Percentiles rank a stretch among this genome's conserved stretches.
These are phyloP conservation scores for Massariosphaeria phaeospora DNA, from an alignment of 495 filamentous ascomycete species.

Conservation along the genomic window DNA sequence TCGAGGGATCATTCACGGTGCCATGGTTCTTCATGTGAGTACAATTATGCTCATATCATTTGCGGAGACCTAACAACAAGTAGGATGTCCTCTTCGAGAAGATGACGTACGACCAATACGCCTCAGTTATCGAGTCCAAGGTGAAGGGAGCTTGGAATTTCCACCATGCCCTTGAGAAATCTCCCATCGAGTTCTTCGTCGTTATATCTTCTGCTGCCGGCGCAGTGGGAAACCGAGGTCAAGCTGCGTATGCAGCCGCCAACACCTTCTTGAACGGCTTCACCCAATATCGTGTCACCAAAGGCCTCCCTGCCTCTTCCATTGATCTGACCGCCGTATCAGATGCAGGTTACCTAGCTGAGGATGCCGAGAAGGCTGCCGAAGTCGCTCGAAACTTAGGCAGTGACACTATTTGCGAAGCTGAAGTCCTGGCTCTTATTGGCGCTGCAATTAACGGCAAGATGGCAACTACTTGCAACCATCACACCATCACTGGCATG, in stretches of 20 bases:
- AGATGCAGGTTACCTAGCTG: constrained; percentile 25
- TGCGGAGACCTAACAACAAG: background rate
- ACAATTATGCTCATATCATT: background rate
- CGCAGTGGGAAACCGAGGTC: constrained; percentile 17
- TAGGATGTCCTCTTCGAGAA: constrained; percentile 17
- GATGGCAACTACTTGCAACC: constrained; percentile 1
- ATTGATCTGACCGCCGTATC: constrained; percentile 26
- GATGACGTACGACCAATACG: constrained; percentile 19
- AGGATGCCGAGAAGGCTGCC: constrained; percentile 9
- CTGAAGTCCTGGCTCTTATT: constrained; percentile 7
- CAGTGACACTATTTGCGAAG: constrained; percentile 6
- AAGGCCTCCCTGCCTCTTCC: constrained; percentile 10
- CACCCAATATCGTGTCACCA: background rate
- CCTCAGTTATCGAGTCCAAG: constrained; percentile 8
- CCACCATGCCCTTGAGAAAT: constrained; percentile 5
- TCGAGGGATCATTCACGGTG: constrained; percentile 22
- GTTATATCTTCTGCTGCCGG: constrained; percentile 20
- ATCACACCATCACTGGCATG: constrained; percentile 11
- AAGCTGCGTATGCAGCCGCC: constrained; percentile 28
- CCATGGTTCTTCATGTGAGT: constrained; percentile 22
- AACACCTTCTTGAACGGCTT: constrained; percentile 26
- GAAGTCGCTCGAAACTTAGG: constrained; percentile 12
- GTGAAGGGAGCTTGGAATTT: constrained; percentile 17
- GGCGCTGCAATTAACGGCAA: background rate
- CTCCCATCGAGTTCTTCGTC: constrained; percentile 25